phyloP scores from a whole-genome alignment of 169 alveolate species.

The Plasmodium blacklocki region DNA sequence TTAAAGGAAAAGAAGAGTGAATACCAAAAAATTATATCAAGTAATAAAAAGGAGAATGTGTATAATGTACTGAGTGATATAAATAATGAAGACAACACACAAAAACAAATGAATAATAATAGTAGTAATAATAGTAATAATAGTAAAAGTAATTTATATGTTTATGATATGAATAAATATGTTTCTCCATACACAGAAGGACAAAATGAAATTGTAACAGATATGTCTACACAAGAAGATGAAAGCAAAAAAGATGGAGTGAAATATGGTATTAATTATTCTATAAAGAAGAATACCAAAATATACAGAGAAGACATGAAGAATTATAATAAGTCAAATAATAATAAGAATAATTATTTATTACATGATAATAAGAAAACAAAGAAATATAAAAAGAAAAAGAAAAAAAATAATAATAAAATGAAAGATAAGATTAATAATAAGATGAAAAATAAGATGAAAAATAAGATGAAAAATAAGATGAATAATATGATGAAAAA shows the following conservation, averaged over 20 bases:
- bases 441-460: too few relatives aligned
- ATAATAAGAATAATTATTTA: not conserved
- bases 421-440: too few relatives aligned
- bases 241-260: too few relatives aligned
- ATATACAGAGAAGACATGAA: conserved; percentile 34
- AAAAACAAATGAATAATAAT: not conserved
- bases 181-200: not conserved
- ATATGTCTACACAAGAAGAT: not conserved
- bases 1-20: conserved; percentile 31
- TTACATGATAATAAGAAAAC: not conserved
- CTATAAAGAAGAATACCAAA: conserved; percentile 14
- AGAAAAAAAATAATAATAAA: too few relatives aligned
- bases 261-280: too few relatives aligned
- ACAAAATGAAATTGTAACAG: not conserved
- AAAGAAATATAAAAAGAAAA: conserved; percentile 10
- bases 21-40: conserved; percentile 10
- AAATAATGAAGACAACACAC: not conserved
- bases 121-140: not conserved
- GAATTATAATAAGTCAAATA: not conserved
- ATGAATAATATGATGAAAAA: too few relatives aligned
- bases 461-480: too few relatives aligned
- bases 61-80: not conserved
- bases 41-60: not conserved
- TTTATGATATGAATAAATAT: not conserved
- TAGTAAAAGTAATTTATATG: not conserved